These are phyloP conservation scores for Epichloe uncinata DNA, from an alignment of 2,329 filamentous ascomycete species.

Conservation along the genomic window DNA sequence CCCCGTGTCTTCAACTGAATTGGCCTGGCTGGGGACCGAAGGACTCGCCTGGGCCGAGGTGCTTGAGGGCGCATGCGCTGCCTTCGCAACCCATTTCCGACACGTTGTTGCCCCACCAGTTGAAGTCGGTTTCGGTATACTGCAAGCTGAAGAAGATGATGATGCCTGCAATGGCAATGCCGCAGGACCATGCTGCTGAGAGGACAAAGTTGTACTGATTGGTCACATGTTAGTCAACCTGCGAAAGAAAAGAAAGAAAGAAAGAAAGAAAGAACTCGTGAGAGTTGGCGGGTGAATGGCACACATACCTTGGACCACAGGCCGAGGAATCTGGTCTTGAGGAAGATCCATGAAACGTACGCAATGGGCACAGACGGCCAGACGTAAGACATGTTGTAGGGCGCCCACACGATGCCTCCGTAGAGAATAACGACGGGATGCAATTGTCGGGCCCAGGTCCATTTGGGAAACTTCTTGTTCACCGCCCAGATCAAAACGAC, in stretches of 20 bases:
- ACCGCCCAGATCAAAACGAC: conserved; percentile 28
- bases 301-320: conserved; percentile 37
- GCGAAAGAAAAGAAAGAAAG: not conserved
- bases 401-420: conserved; percentile 32
- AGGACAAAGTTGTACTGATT: conserved; percentile 38
- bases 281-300: fast-evolving
- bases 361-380: conserved; percentile 39
- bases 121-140: conserved; percentile 26
- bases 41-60: conserved; percentile 21
- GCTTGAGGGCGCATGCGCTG: conserved; percentile 23
- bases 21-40: conserved; percentile 27
- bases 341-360: conserved; percentile 37
- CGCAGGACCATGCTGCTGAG: conserved; percentile 36
- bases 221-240: not conserved
- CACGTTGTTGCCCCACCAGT: conserved; percentile 37
- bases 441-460: conserved; percentile 28
- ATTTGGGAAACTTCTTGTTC: conserved; percentile 27
- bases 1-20: conserved; percentile 16
- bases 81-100: conserved; percentile 29
- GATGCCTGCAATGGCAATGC: conserved; percentile 36
- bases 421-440: conserved; percentile 36
- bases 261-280: too few species aligned
- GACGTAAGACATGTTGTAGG: conserved; percentile 38
- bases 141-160: conserved; percentile 41
- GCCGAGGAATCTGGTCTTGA: conserved; percentile 33